Evolutionary conservation across 2,329 filamentous ascomycete genomes (phyloP), one percentile per base, ranked within the genome.

Genomic region (Diaporthe citrichinensis): DNA sequence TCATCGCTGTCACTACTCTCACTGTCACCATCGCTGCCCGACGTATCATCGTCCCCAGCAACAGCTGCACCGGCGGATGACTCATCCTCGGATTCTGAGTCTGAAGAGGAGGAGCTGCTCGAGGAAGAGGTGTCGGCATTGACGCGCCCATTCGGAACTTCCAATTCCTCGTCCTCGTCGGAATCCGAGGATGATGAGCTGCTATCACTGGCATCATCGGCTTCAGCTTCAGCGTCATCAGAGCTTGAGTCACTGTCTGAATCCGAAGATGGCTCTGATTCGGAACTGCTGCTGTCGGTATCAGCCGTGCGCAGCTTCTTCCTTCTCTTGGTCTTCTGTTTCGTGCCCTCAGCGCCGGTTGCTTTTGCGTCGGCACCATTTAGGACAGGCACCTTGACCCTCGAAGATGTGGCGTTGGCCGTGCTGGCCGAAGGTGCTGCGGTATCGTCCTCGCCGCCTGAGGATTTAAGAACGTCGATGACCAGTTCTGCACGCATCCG

Each of bases 401-500:
- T 75, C 10, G 81, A 78, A 7, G 83, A 79, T 17, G 79, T 78
- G 1, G 80, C 80, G 4, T 81, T 79, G 1, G 80, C 80, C 46
- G 78, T 79, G 34, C 78, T 79, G 25, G 78, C 78, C 25, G 80
- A 79, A 73, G 76, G 83, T 2, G 80, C 77, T 9, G 75, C 76
- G 4, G 77, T 79, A 62, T 83, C 85, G 72, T 87, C 85, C 31
- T 86, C 87, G 67, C 84, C 85, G 71, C 89, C 88, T 0, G 86
- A 87, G 34, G 69, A 75, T n/a, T 71, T 51, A n/a, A 93, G 84
- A 79, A 90, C 88, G 44, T 87, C 87, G 46, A 91, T 78, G 41
- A 93, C 86, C 77, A 87, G 85, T 81, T 93, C 91, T 12, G 91
- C 89, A 44, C 91, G 89, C 86, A 92, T 91, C 72, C 91, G 89